Evolutionary conservation across 768 basidiomycete species (phyloP).

Genomic region (Chlorophyllum brunneum): DNA sequence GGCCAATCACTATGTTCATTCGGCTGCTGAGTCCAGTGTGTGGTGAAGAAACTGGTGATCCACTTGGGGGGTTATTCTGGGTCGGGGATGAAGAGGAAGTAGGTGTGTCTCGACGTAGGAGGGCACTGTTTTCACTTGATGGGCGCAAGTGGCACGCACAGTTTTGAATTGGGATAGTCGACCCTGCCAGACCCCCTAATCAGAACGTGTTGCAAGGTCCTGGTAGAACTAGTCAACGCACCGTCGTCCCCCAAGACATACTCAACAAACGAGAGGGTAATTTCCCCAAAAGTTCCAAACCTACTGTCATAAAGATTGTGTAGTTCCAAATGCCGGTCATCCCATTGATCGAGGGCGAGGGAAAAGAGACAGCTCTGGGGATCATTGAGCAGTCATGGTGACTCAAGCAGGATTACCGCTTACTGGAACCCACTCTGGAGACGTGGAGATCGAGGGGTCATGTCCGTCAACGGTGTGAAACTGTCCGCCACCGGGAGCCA

Average conservation of each 20-base stretch:
- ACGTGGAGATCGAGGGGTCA: not conserved
- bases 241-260: not conserved
- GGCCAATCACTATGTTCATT: not conserved
- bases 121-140: not conserved
- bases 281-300: not conserved
- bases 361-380: slow-evolving; percentile 8
- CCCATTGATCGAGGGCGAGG: not conserved
- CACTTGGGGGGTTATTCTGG: no score
- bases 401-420: not conserved
- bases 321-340: slow-evolving; percentile 1
- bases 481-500: not conserved
- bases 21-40: not conserved
- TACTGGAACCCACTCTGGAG: not conserved
- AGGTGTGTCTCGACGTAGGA: not conserved
- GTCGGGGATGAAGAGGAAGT: no score
- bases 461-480: not conserved
- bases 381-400: not conserved
- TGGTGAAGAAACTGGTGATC: not conserved
- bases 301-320: slow-evolving; percentile 1
- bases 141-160: not conserved
- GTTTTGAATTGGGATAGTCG: not conserved
- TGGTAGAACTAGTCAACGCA: not conserved
- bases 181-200: not conserved
- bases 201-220: not conserved
- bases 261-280: slow-evolving; percentile 2